A percentile compares a stretch with the other conserved stretches of the same genome.
Conservation (phyloP, 768 basidiomycete species). For the Rhizopogon rudus region DNA sequence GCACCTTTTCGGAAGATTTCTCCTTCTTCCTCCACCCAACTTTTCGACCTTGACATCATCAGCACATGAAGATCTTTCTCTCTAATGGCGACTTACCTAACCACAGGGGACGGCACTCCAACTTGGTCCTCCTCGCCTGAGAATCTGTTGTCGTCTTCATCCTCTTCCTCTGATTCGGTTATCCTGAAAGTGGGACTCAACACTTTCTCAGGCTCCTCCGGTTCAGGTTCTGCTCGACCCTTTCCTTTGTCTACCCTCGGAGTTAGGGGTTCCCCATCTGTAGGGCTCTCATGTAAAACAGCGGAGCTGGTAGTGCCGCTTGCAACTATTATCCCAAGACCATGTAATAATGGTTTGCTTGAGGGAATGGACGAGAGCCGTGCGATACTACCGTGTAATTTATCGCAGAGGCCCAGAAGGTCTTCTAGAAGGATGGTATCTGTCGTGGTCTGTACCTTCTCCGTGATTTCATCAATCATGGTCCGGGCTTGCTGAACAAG, state of each 20-base stretch:
- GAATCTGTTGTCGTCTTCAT: conserved; percentile 33
- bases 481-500: conserved; percentile 47
- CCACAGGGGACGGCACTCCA: conserved; percentile 26
- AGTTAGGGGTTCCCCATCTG: conserved; percentile 38
- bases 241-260: conserved; percentile 79
- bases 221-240: conserved; percentile 61
- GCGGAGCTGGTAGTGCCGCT: conserved; percentile 16
- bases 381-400: conserved; percentile 53
- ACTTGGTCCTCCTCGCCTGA: conserved; percentile 23
- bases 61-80: neutral
- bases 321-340: conserved; percentile 40
- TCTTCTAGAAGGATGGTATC: conserved; percentile 62
- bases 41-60: conserved; percentile 48
- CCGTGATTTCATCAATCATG: conserved; percentile 46
- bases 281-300: conserved; percentile 10
- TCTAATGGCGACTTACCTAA: neutral
- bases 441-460: conserved; percentile 47
- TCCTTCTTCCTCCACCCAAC: conserved; percentile 91
- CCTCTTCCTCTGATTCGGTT: conserved; percentile 49
- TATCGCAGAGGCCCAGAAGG: conserved; percentile 69
- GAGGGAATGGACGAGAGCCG: conserved; percentile 34
- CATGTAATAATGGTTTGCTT: conserved; percentile 37
- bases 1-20: conserved; percentile 93
- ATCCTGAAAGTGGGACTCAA: conserved; percentile 61
- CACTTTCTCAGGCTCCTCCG: conserved; percentile 65